These are phyloP conservation scores for Microbotryum scabiosae DNA, from an alignment of 1,284 basidiomycete genomes.

Conservation along the genomic window DNA sequence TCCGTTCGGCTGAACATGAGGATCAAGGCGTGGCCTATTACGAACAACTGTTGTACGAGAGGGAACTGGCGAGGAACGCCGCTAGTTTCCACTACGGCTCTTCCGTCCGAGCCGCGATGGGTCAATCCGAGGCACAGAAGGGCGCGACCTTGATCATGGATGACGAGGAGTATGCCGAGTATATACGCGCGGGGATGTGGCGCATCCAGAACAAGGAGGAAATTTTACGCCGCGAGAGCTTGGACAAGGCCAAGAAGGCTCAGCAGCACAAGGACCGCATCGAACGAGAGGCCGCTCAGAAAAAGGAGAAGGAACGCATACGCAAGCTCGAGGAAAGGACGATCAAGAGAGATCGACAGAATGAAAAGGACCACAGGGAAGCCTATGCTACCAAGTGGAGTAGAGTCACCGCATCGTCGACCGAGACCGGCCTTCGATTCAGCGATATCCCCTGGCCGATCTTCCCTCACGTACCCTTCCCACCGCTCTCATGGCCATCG, in stretches of 20 bases:
- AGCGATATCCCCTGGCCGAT: slow-evolving; percentile 29
- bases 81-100: not conserved
- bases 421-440: slow-evolving; percentile 13
- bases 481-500: slow-evolving; percentile 36
- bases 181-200: slow-evolving; percentile 69
- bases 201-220: slow-evolving; percentile 50
- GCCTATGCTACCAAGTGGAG: slow-evolving; percentile 21
- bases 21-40: slow-evolving; percentile 16
- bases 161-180: slow-evolving; percentile 75
- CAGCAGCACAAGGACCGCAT: slow-evolving; percentile 10
- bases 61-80: slow-evolving; percentile 11
- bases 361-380: slow-evolving; percentile 2
- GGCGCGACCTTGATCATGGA: slow-evolving; percentile 48
- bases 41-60: slow-evolving; percentile 14
- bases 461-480: slow-evolving; percentile 23
- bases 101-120: slow-evolving; percentile 16
- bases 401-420: slow-evolving; percentile 3
- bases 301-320: slow-evolving; percentile 49
- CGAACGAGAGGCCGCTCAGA: slow-evolving; percentile 46
- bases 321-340: slow-evolving; percentile 46
- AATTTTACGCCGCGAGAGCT: slow-evolving; percentile 49
- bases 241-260: slow-evolving; percentile 5
- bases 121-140: slow-evolving; percentile 1
- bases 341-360: slow-evolving; percentile 3
- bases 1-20: slow-evolving; percentile 7